phyloP scores from a whole-genome alignment of 73 alveolate genomes.

The Paramecium biaurelia region DNA sequence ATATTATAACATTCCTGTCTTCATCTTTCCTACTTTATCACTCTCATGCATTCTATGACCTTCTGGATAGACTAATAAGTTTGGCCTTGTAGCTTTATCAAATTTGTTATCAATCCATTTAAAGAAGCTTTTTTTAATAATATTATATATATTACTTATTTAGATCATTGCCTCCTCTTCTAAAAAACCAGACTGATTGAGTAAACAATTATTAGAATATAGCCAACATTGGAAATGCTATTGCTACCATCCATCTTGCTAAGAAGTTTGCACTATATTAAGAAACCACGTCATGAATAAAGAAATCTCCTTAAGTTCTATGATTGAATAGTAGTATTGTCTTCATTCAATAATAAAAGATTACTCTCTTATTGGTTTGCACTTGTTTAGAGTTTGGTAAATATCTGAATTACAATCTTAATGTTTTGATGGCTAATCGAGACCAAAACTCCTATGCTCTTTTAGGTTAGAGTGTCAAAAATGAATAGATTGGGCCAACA shows the following conservation, averaged over 20 bases:
- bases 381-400: not conserved
- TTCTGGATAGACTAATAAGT: constrained; percentile 41
- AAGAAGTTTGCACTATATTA: not conserved
- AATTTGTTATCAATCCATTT: constrained; percentile 40
- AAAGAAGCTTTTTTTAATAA: constrained; percentile 34
- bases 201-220: not conserved
- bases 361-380: constrained; percentile 28
- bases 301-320: constrained; percentile 47
- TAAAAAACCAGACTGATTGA: constrained; percentile 28
- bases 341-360: not conserved
- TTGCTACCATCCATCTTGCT: constrained; percentile 50
- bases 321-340: constrained; percentile 30
- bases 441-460: constrained; percentile 41
- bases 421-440: not conserved
- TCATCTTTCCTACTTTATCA: not conserved
- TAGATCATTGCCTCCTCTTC: constrained; percentile 46
- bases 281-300: constrained; percentile 29
- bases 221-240: constrained; percentile 12
- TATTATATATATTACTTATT: not conserved
- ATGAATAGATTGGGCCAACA: constrained; percentile 15
- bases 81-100: not conserved
- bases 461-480: not conserved
- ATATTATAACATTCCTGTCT: constrained; percentile 15
- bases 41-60: constrained; percentile 34
- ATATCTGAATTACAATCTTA: not conserved